These are phyloP conservation scores for Penicillium roqueforti DNA, from an alignment of 495 filamentous ascomycete species.

Conservation along the genomic window DNA sequence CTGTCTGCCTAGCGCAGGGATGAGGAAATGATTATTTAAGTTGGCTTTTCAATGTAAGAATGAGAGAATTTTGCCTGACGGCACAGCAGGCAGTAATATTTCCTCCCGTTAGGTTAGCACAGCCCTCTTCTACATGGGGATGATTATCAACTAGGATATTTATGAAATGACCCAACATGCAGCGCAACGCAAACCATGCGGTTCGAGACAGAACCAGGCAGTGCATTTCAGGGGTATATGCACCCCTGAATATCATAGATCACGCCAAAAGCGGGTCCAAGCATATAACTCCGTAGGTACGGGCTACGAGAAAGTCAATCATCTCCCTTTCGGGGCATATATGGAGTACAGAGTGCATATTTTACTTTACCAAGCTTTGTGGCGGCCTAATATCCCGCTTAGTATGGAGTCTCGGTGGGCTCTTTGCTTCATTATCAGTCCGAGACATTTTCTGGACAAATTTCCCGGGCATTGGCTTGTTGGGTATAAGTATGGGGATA, in stretches of 20 bases:
- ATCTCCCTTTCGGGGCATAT: not conserved
- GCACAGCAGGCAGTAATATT: conserved; percentile 1
- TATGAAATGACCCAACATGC: not conserved
- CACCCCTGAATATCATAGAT: conserved; percentile 5
- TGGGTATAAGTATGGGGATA: too few relatives aligned
- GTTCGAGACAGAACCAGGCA: not conserved
- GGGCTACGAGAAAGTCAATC: not conserved
- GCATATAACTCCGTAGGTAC: not conserved
- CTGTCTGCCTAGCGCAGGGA: too few relatives aligned
- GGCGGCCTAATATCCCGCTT: not conserved
- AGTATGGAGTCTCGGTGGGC: not conserved
- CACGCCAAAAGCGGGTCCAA: conserved; percentile 2
- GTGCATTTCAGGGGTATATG: not conserved
- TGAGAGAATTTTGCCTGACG: too few relatives aligned
- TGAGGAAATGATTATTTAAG: too few relatives aligned
- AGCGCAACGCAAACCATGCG: not conserved
- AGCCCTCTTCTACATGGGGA: not conserved
- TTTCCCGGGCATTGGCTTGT: not conserved
- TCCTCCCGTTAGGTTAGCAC: not conserved
- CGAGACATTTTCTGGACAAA: not conserved
- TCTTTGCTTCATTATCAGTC: not conserved
- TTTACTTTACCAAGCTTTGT: conserved; percentile 2
- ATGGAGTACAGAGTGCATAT: not conserved
- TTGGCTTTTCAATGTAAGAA: too few relatives aligned
- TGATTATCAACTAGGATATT: not conserved